Percentiles rank a stretch among this genome's conserved stretches.
Conservation (phyloP, 768 basidiomycete genomes). For the Pisolithus orientalis region DNA sequence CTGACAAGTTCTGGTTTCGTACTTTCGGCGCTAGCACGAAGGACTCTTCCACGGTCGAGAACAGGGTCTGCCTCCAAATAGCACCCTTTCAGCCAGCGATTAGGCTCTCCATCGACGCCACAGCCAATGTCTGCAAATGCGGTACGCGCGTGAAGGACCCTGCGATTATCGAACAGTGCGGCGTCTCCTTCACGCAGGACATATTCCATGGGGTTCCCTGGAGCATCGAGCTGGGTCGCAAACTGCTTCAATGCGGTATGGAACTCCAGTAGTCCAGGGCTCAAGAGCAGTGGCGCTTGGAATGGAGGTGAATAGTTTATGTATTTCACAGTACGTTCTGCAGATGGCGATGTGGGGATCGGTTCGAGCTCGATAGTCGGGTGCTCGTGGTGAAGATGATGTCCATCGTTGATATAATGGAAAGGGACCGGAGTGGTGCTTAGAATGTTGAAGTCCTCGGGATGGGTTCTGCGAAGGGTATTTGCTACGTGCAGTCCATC, state of each 20-base stretch:
- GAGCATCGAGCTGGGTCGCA: constrained; percentile 48
- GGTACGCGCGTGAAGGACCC: constrained; percentile 82
- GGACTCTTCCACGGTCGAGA: constrained; percentile 52
- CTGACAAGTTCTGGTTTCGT: not conserved
- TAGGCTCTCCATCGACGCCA: constrained; percentile 42
- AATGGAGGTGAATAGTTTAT: constrained; percentile 96
- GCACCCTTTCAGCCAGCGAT: constrained; percentile 88
- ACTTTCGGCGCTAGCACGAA: constrained; percentile 28
- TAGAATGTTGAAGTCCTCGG: constrained; percentile 54
- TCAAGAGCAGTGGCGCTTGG: constrained; percentile 68
- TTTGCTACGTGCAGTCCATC: constrained; percentile 68
- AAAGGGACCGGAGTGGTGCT: constrained; percentile 65
- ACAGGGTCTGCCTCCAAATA: constrained; percentile 67
- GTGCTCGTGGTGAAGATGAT: constrained; percentile 69
- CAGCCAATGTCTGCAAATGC: constrained; percentile 50
- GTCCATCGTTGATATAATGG: constrained; percentile 87
- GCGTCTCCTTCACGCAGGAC: constrained; percentile 77
- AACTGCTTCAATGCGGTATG: constrained; percentile 62
- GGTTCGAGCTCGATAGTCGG: constrained; percentile 66
- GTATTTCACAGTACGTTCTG: constrained; percentile 38
- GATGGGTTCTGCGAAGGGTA: constrained; percentile 39
- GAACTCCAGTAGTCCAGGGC: constrained; percentile 46
- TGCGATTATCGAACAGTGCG: constrained; percentile 87
- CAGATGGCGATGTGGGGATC: constrained; percentile 8
- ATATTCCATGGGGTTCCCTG: constrained; percentile 49